A percentile compares a stretch with the other conserved stretches of the same genome.
Evolutionary conservation across 371 early-diverging fungal genomes (phyloP).

Genomic region (Mucor racemosus): DNA sequence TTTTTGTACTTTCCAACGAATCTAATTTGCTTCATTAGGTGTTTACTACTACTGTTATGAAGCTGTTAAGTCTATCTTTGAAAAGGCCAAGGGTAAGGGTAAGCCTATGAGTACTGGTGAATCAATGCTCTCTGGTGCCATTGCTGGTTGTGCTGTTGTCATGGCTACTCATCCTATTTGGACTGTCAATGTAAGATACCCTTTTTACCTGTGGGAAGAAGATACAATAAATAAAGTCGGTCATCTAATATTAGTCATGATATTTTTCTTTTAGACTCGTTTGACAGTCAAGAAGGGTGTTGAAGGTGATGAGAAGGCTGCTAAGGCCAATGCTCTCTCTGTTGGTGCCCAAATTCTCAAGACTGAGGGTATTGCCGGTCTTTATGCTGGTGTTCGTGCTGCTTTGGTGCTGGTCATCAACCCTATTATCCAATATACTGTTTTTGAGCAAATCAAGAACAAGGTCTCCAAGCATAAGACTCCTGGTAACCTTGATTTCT

Average conservation of each 20-base stretch:
- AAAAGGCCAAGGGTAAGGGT: conserved; percentile 62
- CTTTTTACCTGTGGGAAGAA: not conserved
- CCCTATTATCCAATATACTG: conserved; percentile 97
- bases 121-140: conserved; percentile 90
- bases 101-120: conserved; percentile 78
- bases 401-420: conserved; percentile 96
- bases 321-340: conserved; percentile 50
- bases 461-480: conserved; percentile 56
- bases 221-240: not conserved
- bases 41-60: conserved; percentile 96
- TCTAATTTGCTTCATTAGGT: conserved; percentile 30
- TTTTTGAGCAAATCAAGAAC: conserved; percentile 92
- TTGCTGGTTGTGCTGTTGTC: conserved; percentile 90
- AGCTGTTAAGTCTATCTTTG: conserved; percentile 83
- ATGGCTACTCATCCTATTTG: conserved; percentile 96
- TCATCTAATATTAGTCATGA: conserved; percentile 11
- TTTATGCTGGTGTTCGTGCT: conserved; percentile 90
- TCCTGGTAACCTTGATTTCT: conserved; percentile 87
- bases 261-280: conserved; percentile 56
- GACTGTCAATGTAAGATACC: conserved; percentile 85
- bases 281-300: conserved; percentile 67
- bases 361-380: conserved; percentile 83
- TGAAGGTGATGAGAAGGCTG: conserved; percentile 42
- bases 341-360: conserved; percentile 74
- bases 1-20: too few relatives aligned